A percentile compares a stretch with the other conserved stretches of the same genome.
Evolutionary conservation across 441 rosid genomes (phyloP).

Genomic region (Breynia disticha): DNA sequence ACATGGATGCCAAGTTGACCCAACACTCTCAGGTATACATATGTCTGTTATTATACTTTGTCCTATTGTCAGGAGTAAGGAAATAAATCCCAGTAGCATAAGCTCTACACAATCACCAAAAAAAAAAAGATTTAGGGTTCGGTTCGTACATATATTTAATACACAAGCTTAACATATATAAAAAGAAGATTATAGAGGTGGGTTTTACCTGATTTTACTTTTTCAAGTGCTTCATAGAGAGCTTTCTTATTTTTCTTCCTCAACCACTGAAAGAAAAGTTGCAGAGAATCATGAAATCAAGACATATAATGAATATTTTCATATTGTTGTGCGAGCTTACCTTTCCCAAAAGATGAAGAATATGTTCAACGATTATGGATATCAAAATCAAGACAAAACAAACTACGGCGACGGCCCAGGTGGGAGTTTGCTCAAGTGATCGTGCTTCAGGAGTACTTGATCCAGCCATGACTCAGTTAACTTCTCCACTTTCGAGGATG

Average conservation of each 20-base stretch:
- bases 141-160: no score
- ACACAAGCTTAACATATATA: not conserved
- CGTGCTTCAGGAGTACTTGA: no score
- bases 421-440: no score
- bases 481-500: no score
- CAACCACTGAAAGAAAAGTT: slow-evolving; percentile 42
- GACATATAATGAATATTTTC: no score
- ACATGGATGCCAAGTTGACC: slow-evolving; percentile 71
- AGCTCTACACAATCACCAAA: slow-evolving; percentile 36
- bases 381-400: no score
- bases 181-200: not conserved
- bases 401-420: no score
- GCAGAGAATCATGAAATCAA: no score
- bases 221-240: slow-evolving; percentile 65
- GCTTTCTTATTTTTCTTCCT: slow-evolving; percentile 47
- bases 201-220: slow-evolving; percentile 52
- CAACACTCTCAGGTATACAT: slow-evolving; percentile 40
- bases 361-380: no score
- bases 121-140: not conserved
- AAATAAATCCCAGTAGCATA: slow-evolving; percentile 81
- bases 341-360: no score
- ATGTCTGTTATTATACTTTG: slow-evolving; percentile 39
- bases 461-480: no score
- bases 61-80: slow-evolving; percentile 49
- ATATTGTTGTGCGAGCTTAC: no score